phyloP scores from a whole-genome alignment of 805 yeast genomes.

The Kodamaea fukazawae region DNA sequence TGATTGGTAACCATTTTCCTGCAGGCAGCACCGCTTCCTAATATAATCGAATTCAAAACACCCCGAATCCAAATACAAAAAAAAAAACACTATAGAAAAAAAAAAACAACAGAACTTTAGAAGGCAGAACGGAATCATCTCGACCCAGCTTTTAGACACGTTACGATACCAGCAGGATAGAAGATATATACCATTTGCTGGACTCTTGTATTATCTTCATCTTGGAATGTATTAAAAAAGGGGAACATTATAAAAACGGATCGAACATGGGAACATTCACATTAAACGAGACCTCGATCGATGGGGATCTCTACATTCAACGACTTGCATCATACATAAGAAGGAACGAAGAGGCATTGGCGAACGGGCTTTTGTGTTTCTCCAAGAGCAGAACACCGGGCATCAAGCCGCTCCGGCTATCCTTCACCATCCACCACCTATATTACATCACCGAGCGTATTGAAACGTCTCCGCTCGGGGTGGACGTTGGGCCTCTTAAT shows the following conservation, averaged over 20 bases:
- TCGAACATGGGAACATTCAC: constrained; percentile 22
- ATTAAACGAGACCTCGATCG: constrained; percentile 37
- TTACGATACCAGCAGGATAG: no score
- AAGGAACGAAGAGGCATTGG: constrained; percentile 56
- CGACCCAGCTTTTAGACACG: no score
- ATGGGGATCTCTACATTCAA: constrained; percentile 58
- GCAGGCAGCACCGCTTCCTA: constrained; percentile 4
- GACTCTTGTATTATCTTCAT: no score
- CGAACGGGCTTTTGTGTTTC: constrained; percentile 56
- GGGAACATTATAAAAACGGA: no score
- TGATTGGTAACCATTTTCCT: not conserved
- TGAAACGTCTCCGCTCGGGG: constrained; percentile 44
- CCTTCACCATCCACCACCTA: constrained; percentile 61
- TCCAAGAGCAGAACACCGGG: constrained; percentile 35
- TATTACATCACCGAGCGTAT: constrained; percentile 60
- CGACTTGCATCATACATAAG: constrained; percentile 52
- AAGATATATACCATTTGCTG: no score
- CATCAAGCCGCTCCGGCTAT: constrained; percentile 53
- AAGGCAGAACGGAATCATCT: no score
- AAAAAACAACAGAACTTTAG: constrained; percentile 1
- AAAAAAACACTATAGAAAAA: constrained; percentile 5
- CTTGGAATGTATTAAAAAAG: no score
- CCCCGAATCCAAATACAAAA: constrained; percentile 5
- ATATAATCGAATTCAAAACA: constrained; percentile 2
- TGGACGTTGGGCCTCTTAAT: constrained; percentile 61